phyloP scores from a whole-genome alignment of 371 early-diverging fungal species.

The Rhizopus delemar region DNA sequence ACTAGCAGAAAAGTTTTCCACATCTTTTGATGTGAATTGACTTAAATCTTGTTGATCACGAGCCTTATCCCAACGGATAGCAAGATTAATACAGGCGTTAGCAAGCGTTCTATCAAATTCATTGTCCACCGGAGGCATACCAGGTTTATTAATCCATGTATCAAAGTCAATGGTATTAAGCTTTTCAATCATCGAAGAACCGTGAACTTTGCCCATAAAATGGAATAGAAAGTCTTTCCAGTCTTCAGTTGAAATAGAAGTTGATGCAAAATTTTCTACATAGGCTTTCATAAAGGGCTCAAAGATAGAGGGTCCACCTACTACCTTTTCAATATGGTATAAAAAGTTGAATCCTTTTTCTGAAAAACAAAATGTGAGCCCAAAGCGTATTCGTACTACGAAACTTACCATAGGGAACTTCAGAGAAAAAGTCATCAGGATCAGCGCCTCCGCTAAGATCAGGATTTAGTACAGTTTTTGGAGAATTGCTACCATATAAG shows the following conservation, averaged over 20 bases:
- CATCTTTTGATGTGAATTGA: slow-evolving; percentile 61
- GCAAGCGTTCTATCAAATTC: slow-evolving; percentile 84
- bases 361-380: not conserved
- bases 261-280: slow-evolving; percentile 80
- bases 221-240: slow-evolving; percentile 82
- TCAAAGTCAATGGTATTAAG: slow-evolving; percentile 85
- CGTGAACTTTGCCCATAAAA: slow-evolving; percentile 66
- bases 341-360: slow-evolving; percentile 94
- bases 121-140: slow-evolving; percentile 89
- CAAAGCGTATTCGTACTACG: not conserved
- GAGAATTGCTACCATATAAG: slow-evolving; percentile 73
- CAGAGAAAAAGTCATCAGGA: slow-evolving; percentile 94
- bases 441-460: slow-evolving; percentile 76
- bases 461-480: slow-evolving; percentile 79
- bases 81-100: slow-evolving; percentile 76
- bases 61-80: slow-evolving; percentile 72
- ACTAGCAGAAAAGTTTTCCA: slow-evolving; percentile 68
- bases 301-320: slow-evolving; percentile 84
- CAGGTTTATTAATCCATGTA: slow-evolving; percentile 82
- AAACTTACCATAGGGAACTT: slow-evolving; percentile 83
- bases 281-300: slow-evolving; percentile 86
- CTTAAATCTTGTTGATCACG: slow-evolving; percentile 44
- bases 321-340: slow-evolving; percentile 84
- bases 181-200: slow-evolving; percentile 66
- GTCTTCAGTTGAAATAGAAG: slow-evolving; percentile 84